Conservation (phyloP, 2,329 filamentous ascomycete genomes). For the Neonectria punicea region DNA sequence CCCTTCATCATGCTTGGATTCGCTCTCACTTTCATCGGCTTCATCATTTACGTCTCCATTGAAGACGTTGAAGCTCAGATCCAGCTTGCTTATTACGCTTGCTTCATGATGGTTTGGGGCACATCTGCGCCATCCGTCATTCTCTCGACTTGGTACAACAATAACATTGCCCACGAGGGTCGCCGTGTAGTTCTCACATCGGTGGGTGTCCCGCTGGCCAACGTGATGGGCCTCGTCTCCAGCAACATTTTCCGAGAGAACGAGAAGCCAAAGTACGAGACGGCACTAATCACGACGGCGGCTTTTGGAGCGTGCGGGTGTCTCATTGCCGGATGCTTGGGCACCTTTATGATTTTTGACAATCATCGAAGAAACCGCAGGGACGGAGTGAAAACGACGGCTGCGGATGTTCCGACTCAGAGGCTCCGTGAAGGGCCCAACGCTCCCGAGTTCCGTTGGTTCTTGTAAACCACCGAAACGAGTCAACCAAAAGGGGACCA, state of each 20-base stretch:
- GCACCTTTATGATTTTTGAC: constrained; percentile 69
- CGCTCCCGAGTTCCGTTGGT: constrained; percentile 1
- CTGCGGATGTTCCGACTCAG: not conserved
- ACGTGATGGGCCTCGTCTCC: constrained; percentile 66
- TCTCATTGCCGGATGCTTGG: constrained; percentile 64
- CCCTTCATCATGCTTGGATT: constrained; percentile 81
- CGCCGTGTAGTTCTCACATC: constrained; percentile 75
- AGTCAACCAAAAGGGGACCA: not conserved
- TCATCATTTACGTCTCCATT: constrained; percentile 83
- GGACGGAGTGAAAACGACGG: not conserved
- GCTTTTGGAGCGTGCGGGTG: constrained; percentile 71
- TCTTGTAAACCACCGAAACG: not conserved
- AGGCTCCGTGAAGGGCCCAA: not conserved
- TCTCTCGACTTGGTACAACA: constrained; percentile 76
- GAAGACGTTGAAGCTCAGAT: constrained; percentile 69
- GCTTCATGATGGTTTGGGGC: constrained; percentile 86
- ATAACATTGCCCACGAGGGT: constrained; percentile 82
- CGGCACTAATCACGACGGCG: constrained; percentile 72
- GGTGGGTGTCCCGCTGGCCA: constrained; percentile 77
- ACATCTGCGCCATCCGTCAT: constrained; percentile 79
- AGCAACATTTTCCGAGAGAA: constrained; percentile 74
- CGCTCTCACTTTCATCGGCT: constrained; percentile 77
- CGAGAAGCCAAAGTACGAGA: constrained; percentile 74
- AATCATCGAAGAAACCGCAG: constrained; percentile 43
- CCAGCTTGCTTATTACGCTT: constrained; percentile 77